These are phyloP conservation scores for Neurospora sublineolata DNA, from an alignment of 495 filamentous ascomycete genomes.

Conservation along the genomic window DNA sequence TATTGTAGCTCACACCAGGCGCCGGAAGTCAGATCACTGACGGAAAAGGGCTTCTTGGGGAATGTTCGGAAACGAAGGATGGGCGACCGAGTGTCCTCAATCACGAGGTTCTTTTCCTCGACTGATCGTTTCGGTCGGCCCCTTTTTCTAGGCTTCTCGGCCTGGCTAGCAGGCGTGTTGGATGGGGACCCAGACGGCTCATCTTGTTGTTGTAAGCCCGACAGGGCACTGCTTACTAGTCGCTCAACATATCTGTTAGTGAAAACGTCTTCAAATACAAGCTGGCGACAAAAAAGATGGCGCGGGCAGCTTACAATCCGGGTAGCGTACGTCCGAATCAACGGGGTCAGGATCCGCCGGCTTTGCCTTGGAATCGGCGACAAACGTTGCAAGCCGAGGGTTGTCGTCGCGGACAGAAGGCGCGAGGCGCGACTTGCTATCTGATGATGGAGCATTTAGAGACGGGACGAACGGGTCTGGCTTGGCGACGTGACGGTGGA, in stretches of 20 bases:
- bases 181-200: not conserved
- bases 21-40: conserved; percentile 77
- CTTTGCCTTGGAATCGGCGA: conserved; percentile 8
- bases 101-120: not conserved
- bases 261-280: not conserved
- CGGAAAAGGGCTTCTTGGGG: conserved; percentile 72
- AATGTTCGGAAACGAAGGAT: conserved; percentile 63
- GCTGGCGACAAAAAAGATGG: not conserved
- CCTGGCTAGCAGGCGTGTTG: not conserved
- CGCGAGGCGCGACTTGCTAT: conserved; percentile 3
- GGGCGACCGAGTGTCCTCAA: conserved; percentile 28
- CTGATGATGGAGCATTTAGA: not conserved
- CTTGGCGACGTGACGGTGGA: not conserved
- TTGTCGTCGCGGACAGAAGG: conserved; percentile 4
- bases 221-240: conserved; percentile 48
- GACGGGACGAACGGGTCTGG: not conserved
- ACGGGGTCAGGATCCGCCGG: conserved; percentile 1
- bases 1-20: conserved; percentile 97
- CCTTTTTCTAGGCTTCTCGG: not conserved
- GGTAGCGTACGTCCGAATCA: conserved; percentile 24
- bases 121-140: not conserved
- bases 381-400: conserved; percentile 6
- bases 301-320: conserved; percentile 34
- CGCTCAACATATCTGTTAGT: conserved; percentile 51
- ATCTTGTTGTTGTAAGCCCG: conserved; percentile 2